Evolutionary conservation across 768 basidiomycete genomes (phyloP).

Genomic region (Crassisporium funariophilum): DNA sequence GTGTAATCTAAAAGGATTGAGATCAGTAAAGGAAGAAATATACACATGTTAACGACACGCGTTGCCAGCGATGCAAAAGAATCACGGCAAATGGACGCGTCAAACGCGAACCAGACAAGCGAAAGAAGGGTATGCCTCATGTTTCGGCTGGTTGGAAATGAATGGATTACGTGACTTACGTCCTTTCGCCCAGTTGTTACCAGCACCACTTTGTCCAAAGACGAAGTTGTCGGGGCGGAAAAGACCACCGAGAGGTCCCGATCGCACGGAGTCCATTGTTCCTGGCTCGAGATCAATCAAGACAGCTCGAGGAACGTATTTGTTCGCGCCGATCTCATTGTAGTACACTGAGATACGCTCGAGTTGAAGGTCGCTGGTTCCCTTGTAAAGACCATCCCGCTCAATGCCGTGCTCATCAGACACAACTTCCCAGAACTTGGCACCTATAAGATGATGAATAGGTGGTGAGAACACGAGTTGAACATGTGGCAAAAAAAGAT

Average conservation of each 20-base stretch:
- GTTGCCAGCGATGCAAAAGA: conserved; percentile 10
- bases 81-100: conserved; percentile 22
- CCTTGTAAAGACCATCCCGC: conserved; percentile 91
- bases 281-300: conserved; percentile 98
- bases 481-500: conserved; percentile 17
- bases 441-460: conserved; percentile 55
- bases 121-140: not conserved
- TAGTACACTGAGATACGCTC: conserved; percentile 99
- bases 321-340: conserved; percentile 92
- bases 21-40: conserved; percentile 8
- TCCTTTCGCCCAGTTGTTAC: conserved; percentile 99
- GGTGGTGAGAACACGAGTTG: conserved; percentile 17
- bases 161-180: conserved; percentile 56
- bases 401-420: conserved; percentile 98
- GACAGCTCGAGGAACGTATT: conserved; percentile 98
- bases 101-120: conserved; percentile 11
- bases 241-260: conserved; percentile 85
- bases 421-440: conserved; percentile 97
- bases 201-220: conserved; percentile 96
- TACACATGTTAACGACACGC: conserved; percentile 20
- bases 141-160: conserved; percentile 5
- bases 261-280: conserved; percentile 91
- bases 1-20: conserved; percentile 65
- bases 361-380: conserved; percentile 92
- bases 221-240: conserved; percentile 99